Conservation (phyloP, 2,329 filamentous ascomycete genomes). For the Corynespora cassiicola region DNA sequence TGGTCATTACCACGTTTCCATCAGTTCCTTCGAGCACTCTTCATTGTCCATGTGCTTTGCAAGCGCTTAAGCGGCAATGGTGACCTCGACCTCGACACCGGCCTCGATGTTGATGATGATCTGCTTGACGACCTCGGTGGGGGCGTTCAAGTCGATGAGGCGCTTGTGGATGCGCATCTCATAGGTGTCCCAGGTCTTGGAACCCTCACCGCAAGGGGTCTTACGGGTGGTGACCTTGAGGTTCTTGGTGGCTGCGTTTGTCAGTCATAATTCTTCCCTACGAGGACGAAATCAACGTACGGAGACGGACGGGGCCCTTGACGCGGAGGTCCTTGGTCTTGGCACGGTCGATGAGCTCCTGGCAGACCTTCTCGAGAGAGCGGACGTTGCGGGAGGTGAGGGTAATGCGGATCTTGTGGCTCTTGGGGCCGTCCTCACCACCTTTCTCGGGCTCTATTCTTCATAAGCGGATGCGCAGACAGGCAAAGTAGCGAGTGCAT, state of each 20-base stretch:
- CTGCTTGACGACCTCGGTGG: conserved; percentile 96
- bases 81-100: conserved; percentile 91
- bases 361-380: conserved; percentile 69
- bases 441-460: conserved; percentile 78
- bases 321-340: conserved; percentile 98
- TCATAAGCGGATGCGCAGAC: conserved; percentile 2
- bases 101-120: conserved; percentile 97
- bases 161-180: conserved; percentile 99
- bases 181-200: conserved; percentile 99
- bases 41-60: conserved; percentile 16
- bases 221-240: conserved; percentile 98
- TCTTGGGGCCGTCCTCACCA: conserved; percentile 90
- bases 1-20: conserved; percentile 34
- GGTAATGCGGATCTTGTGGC: conserved; percentile 98
- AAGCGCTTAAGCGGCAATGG: conserved; percentile 75
- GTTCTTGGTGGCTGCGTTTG: conserved; percentile 97
- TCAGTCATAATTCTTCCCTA: too few relatives aligned
- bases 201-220: conserved; percentile 99
- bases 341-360: conserved; percentile 97
- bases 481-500: conserved; percentile 4
- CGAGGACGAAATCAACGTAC: too few relatives aligned
- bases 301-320: conserved; percentile 97
- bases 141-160: conserved; percentile 96
- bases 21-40: conserved; percentile 20
- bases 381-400: conserved; percentile 93